These are phyloP conservation scores for Gaultheria prostrata DNA, from an alignment of 148 eudicot species.

Conservation along the genomic window DNA sequence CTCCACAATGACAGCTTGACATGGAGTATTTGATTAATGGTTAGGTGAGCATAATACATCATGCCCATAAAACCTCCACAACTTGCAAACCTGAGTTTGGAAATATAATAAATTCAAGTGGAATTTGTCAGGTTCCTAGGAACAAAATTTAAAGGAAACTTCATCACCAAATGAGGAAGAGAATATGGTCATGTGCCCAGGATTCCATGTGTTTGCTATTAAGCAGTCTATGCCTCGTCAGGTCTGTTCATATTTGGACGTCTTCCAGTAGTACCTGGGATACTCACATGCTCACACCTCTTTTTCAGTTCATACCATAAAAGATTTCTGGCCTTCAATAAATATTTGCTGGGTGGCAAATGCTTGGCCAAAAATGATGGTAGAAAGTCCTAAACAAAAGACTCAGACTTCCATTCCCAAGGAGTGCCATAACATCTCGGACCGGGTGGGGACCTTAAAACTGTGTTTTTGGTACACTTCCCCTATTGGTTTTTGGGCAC, in stretches of 20 bases:
- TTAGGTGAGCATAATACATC: not conserved
- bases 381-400: not conserved
- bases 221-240: not conserved
- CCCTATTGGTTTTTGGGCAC: too few species aligned
- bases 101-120: not conserved
- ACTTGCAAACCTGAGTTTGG: not conserved
- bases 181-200: not conserved
- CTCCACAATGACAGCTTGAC: not conserved
- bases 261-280: not conserved
- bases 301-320: not conserved
- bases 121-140: not conserved
- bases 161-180: not conserved
- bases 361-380: not conserved
- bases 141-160: not conserved
- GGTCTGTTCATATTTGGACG: not conserved
- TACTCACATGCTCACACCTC: too few species aligned
- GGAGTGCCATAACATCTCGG: not conserved
- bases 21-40: not conserved
- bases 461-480: not conserved
- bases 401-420: not conserved
- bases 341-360: not conserved
- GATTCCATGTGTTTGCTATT: not conserved
- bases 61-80: not conserved
- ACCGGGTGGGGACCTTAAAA: not conserved
- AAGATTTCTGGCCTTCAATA: not conserved